Base-by-base conservation (phyloP, 768 basidiomycete genomes). In the Boletus coccyginus region DNA sequence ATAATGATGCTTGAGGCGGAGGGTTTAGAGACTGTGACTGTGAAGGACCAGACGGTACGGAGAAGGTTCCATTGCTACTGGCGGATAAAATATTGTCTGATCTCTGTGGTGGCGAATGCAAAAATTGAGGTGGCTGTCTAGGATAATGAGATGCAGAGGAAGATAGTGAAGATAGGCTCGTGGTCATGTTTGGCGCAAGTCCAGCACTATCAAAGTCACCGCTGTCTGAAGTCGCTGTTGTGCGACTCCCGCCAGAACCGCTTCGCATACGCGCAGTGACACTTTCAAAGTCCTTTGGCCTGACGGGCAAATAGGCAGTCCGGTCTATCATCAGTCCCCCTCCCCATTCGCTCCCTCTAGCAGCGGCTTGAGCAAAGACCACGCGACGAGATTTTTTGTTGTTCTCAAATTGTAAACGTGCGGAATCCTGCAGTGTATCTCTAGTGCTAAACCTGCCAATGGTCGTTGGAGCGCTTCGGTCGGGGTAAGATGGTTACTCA, bases 341-440 rank as follows among this genome's bases (percentile, higher is more conserved):
- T 35, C 77, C 79, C 81, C 83, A 83, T 65, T 90, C 88, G 46
- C 74, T 78, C 9, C 84, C 87, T 68, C 84, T 75, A 43, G 81
- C 81, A 47, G 86, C 87, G 24, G 87, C 86, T 68, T 91, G 89
- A 44, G 85, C 85, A 67, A 82, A 88, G 13, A 90, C 81, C 57
- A 81, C 76, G 49, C 87, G 82, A 13, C 91, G 80, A 31, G 84
- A 79, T 61, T 85, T 88, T 73, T 87, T 92, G 67, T 91, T 92
- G 53, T 78, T 79, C 69, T 93, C 92, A 55, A 85, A 89, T 63
- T 90, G 90, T 45, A 79, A 64, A 58, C 91, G 84, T 16, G 88
- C 92, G 32, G 90, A 84, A 62, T 92, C 90, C 70, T 92, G 87
- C 16, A 94, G 74, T 0, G 87, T 88, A 50, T 92, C 88, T 62